Conservation (phyloP, 2,329 filamentous ascomycete genomes). For the Phoma sp. region DNA sequence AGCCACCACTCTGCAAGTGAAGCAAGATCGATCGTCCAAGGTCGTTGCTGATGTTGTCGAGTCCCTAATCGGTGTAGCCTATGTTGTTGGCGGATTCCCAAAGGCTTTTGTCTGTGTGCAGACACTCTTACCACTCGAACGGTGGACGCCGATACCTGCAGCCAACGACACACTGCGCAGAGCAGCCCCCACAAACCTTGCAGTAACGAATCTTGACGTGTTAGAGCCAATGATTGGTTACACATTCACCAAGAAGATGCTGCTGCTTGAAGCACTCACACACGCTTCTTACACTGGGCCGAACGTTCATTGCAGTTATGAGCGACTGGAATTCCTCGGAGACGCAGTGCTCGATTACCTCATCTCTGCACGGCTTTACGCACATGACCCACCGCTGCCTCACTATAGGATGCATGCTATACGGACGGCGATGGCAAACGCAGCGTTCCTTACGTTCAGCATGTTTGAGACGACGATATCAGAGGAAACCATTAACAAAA, state of each 20-base stretch:
- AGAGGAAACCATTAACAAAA: conserved; percentile 43
- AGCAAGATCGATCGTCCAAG: conserved; percentile 70
- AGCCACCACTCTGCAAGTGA: conserved; percentile 2
- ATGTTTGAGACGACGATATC: conserved; percentile 64
- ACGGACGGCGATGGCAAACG: conserved; percentile 79
- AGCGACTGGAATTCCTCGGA: conserved; percentile 86
- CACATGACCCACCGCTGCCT: conserved; percentile 54
- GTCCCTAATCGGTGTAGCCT: conserved; percentile 79
- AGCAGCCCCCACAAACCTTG: conserved; percentile 21
- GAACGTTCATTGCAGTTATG: conserved; percentile 61
- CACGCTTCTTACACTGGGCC: conserved; percentile 67
- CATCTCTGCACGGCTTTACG: conserved; percentile 69
- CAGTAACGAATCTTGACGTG: conserved; percentile 31
- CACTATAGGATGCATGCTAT: conserved; percentile 75
- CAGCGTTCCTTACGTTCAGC: conserved; percentile 77
- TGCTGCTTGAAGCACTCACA: conserved; percentile 81
- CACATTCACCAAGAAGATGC: conserved; percentile 66
- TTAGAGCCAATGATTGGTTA: conserved; percentile 75
- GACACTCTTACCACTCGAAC: conserved; percentile 67
- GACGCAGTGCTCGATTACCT: conserved; percentile 84
- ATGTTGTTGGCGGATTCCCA: conserved; percentile 68
- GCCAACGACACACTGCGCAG: conserved; percentile 37
- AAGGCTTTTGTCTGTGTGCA: conserved; percentile 69
- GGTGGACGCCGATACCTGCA: conserved; percentile 41
- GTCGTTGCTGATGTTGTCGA: conserved; percentile 87